These are phyloP conservation scores for Pelargonium cotyledonis DNA, from an alignment of 441 rosid genomes.

Conservation along the genomic window DNA sequence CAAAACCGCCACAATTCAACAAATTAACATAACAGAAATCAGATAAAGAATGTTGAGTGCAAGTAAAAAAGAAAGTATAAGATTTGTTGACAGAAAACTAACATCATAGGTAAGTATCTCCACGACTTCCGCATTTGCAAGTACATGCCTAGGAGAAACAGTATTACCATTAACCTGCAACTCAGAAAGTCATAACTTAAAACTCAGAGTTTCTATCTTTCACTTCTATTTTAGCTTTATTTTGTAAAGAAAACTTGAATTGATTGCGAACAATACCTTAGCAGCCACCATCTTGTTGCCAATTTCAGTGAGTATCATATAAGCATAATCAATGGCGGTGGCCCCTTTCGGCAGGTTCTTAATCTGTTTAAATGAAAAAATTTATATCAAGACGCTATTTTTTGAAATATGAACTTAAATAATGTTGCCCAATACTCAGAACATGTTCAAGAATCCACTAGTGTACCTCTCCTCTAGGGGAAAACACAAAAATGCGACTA, in stretches of 20 bases:
- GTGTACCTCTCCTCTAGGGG: slow-evolving; percentile 93
- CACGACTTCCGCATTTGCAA: slow-evolving; percentile 94
- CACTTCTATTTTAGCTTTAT: neutral
- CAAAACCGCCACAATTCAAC: neutral
- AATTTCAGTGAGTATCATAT: slow-evolving; percentile 91
- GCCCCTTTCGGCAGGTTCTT: slow-evolving; percentile 95
- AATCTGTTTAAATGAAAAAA: slow-evolving; percentile 41
- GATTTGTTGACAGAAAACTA: slow-evolving; percentile 32
- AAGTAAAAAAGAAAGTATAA: slow-evolving; percentile 6
- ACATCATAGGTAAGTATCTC: slow-evolving; percentile 90
- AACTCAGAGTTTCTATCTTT: neutral
- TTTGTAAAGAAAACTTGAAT: neutral
- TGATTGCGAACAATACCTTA: slow-evolving; percentile 45
- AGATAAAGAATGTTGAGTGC: slow-evolving; percentile 2
- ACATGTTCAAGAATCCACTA: slow-evolving; percentile 11
- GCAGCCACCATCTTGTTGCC: slow-evolving; percentile 99
- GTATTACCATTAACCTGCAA: slow-evolving; percentile 90
- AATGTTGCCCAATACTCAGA: neutral
- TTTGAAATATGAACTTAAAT: neutral
- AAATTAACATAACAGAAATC: neutral
- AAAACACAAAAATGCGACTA: slow-evolving; percentile 89
- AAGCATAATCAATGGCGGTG: slow-evolving; percentile 89
- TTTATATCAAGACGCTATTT: slow-evolving; percentile 13
- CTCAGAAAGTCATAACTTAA: slow-evolving; percentile 16
- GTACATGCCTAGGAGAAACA: slow-evolving; percentile 73